Conservation (phyloP, 1,284 basidiomycete species). For the Boletus sp. region DNA sequence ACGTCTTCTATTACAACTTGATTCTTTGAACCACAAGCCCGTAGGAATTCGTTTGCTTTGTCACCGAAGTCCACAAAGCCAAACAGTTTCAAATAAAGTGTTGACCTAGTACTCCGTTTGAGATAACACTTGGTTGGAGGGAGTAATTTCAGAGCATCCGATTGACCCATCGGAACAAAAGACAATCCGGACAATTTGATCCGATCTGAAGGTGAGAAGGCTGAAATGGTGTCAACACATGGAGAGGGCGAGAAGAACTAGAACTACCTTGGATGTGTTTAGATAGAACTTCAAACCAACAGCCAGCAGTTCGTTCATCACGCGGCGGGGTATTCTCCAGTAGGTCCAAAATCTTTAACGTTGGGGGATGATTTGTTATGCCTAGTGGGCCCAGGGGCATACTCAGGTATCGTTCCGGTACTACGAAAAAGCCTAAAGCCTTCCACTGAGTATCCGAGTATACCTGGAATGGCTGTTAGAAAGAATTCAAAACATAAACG, state of each 20-base stretch:
- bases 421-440: constrained; percentile 3
- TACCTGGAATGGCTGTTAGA: not conserved
- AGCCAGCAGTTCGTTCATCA: not conserved
- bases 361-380: not conserved
- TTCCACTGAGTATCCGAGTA: constrained; percentile 5
- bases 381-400: not conserved
- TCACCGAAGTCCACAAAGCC: constrained; percentile 5
- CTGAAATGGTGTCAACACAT: not conserved
- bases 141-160: not conserved
- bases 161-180: not conserved
- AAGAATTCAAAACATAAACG: not conserved
- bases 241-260: not conserved
- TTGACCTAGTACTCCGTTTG: not conserved
- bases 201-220: not conserved
- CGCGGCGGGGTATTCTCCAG: constrained; percentile 3
- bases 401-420: not conserved
- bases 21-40: constrained; percentile 2
- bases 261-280: not conserved
- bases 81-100: not conserved
- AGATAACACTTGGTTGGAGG: constrained; percentile 5
- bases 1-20: constrained; percentile 2
- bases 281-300: constrained; percentile 7
- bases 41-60: constrained; percentile 3
- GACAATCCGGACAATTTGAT: not conserved
- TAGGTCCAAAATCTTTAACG: not conserved